Base-by-base conservation (phyloP, 129 eudicot species). In the Flaveria brownii region DNA sequence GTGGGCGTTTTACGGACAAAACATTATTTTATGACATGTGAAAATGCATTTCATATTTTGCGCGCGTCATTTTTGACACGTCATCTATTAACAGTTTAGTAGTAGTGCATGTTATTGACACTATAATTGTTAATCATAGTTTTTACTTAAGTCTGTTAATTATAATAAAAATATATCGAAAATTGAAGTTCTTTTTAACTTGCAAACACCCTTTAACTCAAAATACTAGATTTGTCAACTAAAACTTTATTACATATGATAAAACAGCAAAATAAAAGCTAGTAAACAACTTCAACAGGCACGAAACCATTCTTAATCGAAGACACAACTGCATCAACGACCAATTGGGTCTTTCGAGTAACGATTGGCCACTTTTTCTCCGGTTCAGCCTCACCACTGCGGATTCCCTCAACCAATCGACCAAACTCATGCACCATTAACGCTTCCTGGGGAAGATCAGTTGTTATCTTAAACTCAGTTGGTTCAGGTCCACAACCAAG, bases 361-460 rank as follows among this genome's bases (percentile, higher is more conserved):
- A 88, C 15, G 2, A 42, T 54, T 3, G 82, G 75, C 97, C 97
- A 91, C 75, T 86, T 84, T 61, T 79, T 86, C 43, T 91, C 88
- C 2, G 91, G 87, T 20, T 61, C 41, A 20, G 56, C 52, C 11
- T 81, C 87, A 33, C 72, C 65, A 9, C 26, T 26, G 9, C 74
- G 73, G 4, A 91, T 86, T 36, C 74, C 73, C 20, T 69, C 39
- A 23, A 88, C 91, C 72, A 91, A 69, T 52, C 79, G 69, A 7
- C 84, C 81, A 57, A 91, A 91, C 85, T 91, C 93, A 46, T 64
- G 75, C 52, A 90, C 90, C 96, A 87, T 90, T 1, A 64, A 69
- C 11, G 82, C 96, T 61, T 90, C 96, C 71, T 90, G 96, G 6
- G 92, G 92, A 64, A 81, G 71, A 52, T 77, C 88, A 1, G 81